Evolutionary conservation across 371 early-diverging fungal genomes (phyloP).

Genomic region (Mortierella polycephala): DNA sequence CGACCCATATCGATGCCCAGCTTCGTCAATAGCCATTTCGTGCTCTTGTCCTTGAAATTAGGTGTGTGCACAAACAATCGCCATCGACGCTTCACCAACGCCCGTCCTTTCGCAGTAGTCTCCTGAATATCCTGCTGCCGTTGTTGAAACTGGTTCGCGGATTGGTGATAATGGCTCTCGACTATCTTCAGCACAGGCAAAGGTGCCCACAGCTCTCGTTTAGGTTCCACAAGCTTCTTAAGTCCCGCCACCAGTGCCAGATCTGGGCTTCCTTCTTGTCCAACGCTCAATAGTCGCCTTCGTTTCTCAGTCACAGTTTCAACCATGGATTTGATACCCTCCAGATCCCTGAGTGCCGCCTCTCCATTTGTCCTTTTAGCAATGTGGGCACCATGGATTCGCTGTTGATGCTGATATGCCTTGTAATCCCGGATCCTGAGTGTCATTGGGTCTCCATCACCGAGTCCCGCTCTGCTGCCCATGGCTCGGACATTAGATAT

Average conservation of each 20-base stretch:
- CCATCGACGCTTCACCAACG: slow-evolving; percentile 27
- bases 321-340: slow-evolving; percentile 30
- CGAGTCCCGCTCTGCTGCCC: slow-evolving; percentile 39
- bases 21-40: slow-evolving; percentile 46
- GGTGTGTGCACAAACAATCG: slow-evolving; percentile 33
- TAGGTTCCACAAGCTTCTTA: slow-evolving; percentile 31
- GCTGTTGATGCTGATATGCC: slow-evolving; percentile 12
- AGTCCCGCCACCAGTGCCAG: slow-evolving; percentile 29
- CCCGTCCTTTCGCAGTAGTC: background rate
- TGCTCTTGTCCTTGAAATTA: slow-evolving; percentile 22
- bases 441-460: slow-evolving; percentile 14
- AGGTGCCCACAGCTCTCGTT: slow-evolving; percentile 42
- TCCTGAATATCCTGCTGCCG: too few species aligned
- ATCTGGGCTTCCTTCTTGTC: slow-evolving; percentile 36
- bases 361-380: background rate
- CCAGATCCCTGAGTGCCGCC: background rate
- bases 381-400: background rate
- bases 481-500: slow-evolving; percentile 38
- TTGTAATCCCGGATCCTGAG: slow-evolving; percentile 22
- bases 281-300: slow-evolving; percentile 34
- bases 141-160: background rate
- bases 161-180: slow-evolving; percentile 2
- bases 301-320: slow-evolving; percentile 26
- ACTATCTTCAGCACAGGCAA: slow-evolving; percentile 34
- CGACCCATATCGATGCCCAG: slow-evolving; percentile 36